Base-by-base conservation (phyloP, 192 early-diverging fungal species). In the Endogone sp. region DNA sequence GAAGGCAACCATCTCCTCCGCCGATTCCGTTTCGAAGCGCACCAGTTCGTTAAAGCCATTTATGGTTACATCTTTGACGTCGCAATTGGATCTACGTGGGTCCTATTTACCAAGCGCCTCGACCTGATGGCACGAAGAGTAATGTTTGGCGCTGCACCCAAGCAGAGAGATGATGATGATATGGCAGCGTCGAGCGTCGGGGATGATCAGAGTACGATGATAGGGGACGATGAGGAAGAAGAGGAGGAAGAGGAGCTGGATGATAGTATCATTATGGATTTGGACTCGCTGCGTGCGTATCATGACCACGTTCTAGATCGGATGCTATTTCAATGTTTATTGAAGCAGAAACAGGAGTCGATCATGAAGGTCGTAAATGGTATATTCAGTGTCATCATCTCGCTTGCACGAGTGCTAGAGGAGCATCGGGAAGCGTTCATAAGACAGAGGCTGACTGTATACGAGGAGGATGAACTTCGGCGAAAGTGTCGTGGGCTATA, bases 41-140 rank as follows among this genome's bases (percentile, higher is more conserved):
- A 80, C 21, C 84, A 86, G 56, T 80, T 86, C 37, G 70, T 86
- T 27, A 59, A 69, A 28, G 80, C 78, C 3, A 37, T 86, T n/a
- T 75, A 76, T 13, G 78, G 72, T 1, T 86, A 82, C 44, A 57
- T 82, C 21, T 71, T 75, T 32, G 73, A 84, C 37, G 71, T 64
- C 10, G 84, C 73, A 2, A 77, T 86, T 58, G 62, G 62, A 3
- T 60, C 72, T 3, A 86, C 72, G 2, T 86, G 84, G 84, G 29
- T 29, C 21, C 23, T 32, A 54, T 86, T 82, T 49, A 86, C 80
- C 72, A 29, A 72, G 22, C 74, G 71, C 3, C 24, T 86, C 9
- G 67, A 66, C 25, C 44, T 58, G 23, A 72, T 32, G 27, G 71
- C 71, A 29, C 75, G 62, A 20, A 65, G 66, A 27, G 55, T 25